Evolutionary conservation across 495 filamentous ascomycete genomes (phyloP), one percentile per base, ranked within the genome.

Genomic region (Penicillium soppii): DNA sequence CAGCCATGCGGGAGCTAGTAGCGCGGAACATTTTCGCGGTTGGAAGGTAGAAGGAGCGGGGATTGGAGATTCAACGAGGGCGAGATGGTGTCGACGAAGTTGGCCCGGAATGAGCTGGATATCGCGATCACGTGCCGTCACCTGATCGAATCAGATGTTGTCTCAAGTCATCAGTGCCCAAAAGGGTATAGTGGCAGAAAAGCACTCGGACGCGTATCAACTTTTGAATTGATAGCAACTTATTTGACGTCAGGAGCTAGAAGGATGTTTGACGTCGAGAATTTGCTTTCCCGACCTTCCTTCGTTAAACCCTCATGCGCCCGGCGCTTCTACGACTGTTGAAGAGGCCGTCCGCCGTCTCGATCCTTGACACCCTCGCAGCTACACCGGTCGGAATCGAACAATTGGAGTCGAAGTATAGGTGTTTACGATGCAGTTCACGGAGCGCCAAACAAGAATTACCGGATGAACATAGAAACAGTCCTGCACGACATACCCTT

Each of bases 271-370:
- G 59, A 50, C 50, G 29, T 39, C 44, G 38, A 44, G 23, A 49
- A 33, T 23, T 40, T 42, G 55, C 47, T 47, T 49, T 51, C 40
- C 38, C 43, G 54, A 52, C 46, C 42, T 40, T 46, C 39, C 21
- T 52, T 46, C 42, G 51, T 53, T 61, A 55, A 59, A 50, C 45
- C 58, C 64, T 44, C 53, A 81, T 81, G 78, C 73, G 77, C 57
- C 77, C 76, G 66, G 75, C 77, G 66, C 64, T 80, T 64, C 70
- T 76, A 67, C 72, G 76, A 71, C 64, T 81, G 47, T 63, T 80
- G 66, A 71, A 71, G 68, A 73, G 77, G 71, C 77, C 77, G 50
- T 74, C 74, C 50, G 68, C 75, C 59, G 59, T 81, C 59, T 73
- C 76, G 45, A 63, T 79, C 40, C 67, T 81, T 50, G 59, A 73